Evolutionary conservation across 306 rosid genomes (phyloP).

Genomic region (Quercus rubra): DNA sequence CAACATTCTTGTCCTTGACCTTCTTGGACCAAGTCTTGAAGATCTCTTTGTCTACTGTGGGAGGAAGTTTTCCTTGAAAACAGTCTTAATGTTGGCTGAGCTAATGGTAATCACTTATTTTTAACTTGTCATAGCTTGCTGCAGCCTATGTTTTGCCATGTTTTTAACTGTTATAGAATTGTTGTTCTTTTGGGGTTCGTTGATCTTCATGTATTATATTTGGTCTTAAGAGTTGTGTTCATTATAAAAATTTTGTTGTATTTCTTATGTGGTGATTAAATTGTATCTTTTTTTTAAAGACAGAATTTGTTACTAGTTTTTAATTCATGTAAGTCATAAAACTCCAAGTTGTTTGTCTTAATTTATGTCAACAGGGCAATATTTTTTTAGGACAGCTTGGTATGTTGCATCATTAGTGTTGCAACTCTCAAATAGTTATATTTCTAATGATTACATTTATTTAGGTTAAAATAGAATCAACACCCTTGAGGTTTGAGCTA

Average conservation of each 20-base stretch:
- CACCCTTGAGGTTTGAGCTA: too few species aligned
- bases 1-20: slow-evolving; percentile 79
- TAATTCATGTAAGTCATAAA: not conserved
- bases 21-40: slow-evolving; percentile 92
- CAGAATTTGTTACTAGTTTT: not conserved
- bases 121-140: slow-evolving; percentile 2
- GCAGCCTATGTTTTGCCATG: not conserved
- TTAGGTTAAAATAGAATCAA: not conserved
- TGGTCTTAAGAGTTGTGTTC: not conserved
- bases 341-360: not conserved
- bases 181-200: not conserved
- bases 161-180: not conserved
- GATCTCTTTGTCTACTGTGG: slow-evolving; percentile 92
- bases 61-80: slow-evolving; percentile 77
- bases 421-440: not conserved
- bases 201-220: not conserved
- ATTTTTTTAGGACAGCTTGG: not conserved
- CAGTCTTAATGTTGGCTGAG: slow-evolving; percentile 90
- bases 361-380: not conserved
- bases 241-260: not conserved
- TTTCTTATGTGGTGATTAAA: not conserved
- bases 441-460: not conserved
- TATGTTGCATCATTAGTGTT: not conserved
- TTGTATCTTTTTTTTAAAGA: not conserved
- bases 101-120: slow-evolving; percentile 66